Evolutionary conservation across 768 basidiomycete genomes (phyloP).

Genomic region (Daedaleopsis sinensis): DNA sequence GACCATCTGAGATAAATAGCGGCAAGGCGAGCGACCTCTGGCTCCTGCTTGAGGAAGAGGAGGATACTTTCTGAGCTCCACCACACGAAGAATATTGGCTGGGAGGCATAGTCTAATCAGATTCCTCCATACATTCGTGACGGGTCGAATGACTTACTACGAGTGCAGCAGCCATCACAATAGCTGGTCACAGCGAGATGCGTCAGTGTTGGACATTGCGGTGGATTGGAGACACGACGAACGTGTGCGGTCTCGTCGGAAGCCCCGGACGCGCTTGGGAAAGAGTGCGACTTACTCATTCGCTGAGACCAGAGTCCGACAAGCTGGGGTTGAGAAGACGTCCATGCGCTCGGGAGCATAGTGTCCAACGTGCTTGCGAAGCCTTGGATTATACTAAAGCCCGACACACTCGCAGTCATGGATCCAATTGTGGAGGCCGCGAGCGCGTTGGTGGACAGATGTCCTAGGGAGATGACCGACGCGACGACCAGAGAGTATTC

Average conservation of each 20-base stretch:
- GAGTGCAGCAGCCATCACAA: slow-evolving; percentile 60
- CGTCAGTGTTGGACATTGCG: not conserved
- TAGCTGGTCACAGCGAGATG: slow-evolving; percentile 41
- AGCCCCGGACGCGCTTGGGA: not conserved
- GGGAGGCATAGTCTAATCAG: not conserved
- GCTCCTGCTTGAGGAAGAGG: slow-evolving; percentile 75
- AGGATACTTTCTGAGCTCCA: slow-evolving; percentile 81
- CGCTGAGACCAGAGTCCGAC: slow-evolving; percentile 92
- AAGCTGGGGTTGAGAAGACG: slow-evolving; percentile 77
- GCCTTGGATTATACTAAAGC: slow-evolving; percentile 81
- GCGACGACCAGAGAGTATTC: slow-evolving; percentile 88
- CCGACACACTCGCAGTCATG: slow-evolving; percentile 60
- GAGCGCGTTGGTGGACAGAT: slow-evolving; percentile 86
- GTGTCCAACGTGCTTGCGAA: slow-evolving; percentile 89
- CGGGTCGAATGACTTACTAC: slow-evolving; percentile 49
- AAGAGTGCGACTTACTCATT: slow-evolving; percentile 59
- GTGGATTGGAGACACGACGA: not conserved
- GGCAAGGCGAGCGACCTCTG: slow-evolving; percentile 80
- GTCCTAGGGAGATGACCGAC: slow-evolving; percentile 87
- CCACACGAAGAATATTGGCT: slow-evolving; percentile 74
- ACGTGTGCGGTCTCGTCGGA: not conserved
- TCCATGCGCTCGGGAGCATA: slow-evolving; percentile 93
- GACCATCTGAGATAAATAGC: slow-evolving; percentile 76
- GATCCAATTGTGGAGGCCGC: slow-evolving; percentile 64
- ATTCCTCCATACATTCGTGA: too few relatives aligned